Conservation (phyloP, 2,329 filamentous ascomycete genomes). For the Niveomyces coronatus region DNA sequence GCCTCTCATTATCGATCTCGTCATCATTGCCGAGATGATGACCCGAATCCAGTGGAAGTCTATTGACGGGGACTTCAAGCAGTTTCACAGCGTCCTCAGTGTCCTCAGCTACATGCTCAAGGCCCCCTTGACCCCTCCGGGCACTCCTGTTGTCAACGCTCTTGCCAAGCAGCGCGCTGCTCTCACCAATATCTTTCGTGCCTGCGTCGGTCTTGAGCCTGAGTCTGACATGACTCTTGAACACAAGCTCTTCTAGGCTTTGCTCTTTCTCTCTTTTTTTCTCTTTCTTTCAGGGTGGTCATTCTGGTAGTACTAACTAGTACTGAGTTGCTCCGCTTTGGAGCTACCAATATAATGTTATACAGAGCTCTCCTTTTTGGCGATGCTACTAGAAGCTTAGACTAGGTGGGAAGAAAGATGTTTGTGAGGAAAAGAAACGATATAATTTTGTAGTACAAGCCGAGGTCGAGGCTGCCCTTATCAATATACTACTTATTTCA, state of each 20-base stretch:
- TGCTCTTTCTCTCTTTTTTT: too few species aligned
- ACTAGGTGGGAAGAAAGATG: not conserved
- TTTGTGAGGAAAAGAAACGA: not conserved
- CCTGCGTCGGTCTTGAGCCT: constrained; percentile 90
- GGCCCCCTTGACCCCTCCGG: constrained; percentile 87
- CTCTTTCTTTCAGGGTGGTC: too few species aligned
- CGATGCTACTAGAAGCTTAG: not conserved
- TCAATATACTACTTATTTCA: constrained; percentile 8
- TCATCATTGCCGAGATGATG: constrained; percentile 93
- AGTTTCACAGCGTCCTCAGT: constrained; percentile 94
- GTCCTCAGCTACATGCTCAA: constrained; percentile 98
- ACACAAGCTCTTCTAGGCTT: constrained; percentile 89
- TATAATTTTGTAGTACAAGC: constrained; percentile 7
- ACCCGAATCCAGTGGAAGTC: constrained; percentile 91
- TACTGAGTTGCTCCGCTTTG: not conserved
- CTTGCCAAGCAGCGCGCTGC: constrained; percentile 92
- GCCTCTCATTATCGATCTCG: constrained; percentile 93
- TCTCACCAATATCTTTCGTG: constrained; percentile 96
- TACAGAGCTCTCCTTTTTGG: not conserved
- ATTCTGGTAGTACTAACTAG: too few species aligned
- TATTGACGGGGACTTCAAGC: constrained; percentile 62
- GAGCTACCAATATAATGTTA: not conserved
- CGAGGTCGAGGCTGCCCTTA: not conserved
- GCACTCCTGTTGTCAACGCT: constrained; percentile 91
- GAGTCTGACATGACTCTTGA: constrained; percentile 99